phyloP scores from a whole-genome alignment of 2,329 filamentous ascomycete species.

The Chrysosporium keratinophilum region DNA sequence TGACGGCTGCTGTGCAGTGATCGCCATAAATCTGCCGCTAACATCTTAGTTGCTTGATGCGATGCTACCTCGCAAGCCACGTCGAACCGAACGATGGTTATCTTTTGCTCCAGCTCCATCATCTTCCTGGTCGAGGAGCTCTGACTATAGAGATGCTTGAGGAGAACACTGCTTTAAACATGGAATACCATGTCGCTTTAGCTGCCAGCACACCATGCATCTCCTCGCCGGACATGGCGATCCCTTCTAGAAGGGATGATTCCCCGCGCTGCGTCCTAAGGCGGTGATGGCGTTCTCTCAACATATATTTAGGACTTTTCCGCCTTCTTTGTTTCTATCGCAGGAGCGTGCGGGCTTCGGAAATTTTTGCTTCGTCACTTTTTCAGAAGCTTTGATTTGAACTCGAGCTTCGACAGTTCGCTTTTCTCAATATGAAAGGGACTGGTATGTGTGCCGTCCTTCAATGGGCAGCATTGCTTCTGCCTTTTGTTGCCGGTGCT shows the following conservation, averaged over 20 bases:
- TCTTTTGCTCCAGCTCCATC: too few relatives aligned
- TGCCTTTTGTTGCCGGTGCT: constrained; percentile 17
- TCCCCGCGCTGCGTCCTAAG: constrained; percentile 1
- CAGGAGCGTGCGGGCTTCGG: not conserved
- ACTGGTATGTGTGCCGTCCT: not conserved
- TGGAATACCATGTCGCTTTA: not conserved
- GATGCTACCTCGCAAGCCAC: constrained; percentile 4
- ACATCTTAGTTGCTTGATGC: constrained; percentile 3
- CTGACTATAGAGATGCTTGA: too few relatives aligned
- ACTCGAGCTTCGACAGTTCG: not conserved
- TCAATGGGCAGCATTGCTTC: constrained; percentile 1
- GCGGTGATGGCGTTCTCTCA: not conserved
- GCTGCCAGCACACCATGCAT: not conserved
- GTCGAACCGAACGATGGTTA: not conserved
- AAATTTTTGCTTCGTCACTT: not conserved
- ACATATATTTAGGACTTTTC: not conserved
- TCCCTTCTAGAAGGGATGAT: not conserved
- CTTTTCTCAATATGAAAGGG: constrained; percentile 2
- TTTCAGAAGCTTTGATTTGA: not conserved
- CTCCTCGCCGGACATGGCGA: not conserved
- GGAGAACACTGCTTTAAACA: too few relatives aligned
- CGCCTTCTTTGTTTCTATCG: not conserved
- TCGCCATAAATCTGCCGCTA: not conserved
- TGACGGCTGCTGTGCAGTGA: not conserved
- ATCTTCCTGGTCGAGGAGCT: too few relatives aligned